Percentiles rank a stretch among this genome's conserved stretches.
Conservation (phyloP, 257 asterid species). For the Cinchona pubescens region DNA sequence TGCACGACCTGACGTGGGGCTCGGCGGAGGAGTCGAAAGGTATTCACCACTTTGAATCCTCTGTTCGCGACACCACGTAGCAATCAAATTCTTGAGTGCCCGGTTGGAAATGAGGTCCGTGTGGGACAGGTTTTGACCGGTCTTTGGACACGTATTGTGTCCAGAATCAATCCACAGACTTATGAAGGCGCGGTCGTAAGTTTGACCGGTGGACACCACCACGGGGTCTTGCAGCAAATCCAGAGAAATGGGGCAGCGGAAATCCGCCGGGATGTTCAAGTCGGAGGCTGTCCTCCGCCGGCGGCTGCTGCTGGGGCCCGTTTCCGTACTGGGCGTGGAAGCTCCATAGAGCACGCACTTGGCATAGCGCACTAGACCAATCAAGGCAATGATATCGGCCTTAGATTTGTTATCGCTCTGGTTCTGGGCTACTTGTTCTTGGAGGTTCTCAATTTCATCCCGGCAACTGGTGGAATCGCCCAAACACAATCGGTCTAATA, state of each 20-base stretch:
- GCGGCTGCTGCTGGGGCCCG: conserved; percentile 10
- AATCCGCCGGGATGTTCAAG: conserved; percentile 58
- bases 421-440: conserved; percentile 53
- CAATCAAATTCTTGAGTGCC: conserved; percentile 68
- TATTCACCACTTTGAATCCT: too few relatives aligned
- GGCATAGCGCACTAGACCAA: conserved; percentile 79
- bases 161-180: conserved; percentile 75
- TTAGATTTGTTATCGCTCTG: conserved; percentile 56
- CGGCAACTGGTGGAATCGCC: conserved; percentile 56
- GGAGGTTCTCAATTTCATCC: conserved; percentile 67
- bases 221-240: conserved; percentile 85
- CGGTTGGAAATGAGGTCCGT: conserved; percentile 53
- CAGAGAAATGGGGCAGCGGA: conserved; percentile 77
- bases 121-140: conserved; percentile 70
- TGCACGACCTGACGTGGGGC: too few relatives aligned
- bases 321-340: conserved; percentile 28
- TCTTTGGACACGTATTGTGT: conserved; percentile 83
- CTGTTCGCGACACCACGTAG: conserved; percentile 83
- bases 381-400: conserved; percentile 56
- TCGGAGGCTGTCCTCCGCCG: conserved; percentile 55
- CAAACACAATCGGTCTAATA: conserved; percentile 52
- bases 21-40: too few relatives aligned
- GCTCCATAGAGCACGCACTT: conserved; percentile 90
- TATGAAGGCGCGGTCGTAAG: conserved; percentile 68
- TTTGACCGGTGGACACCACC: conserved; percentile 86